phyloP scores from a whole-genome alignment of 2,329 filamentous ascomycete species.

The Endocalyx cinctus region DNA sequence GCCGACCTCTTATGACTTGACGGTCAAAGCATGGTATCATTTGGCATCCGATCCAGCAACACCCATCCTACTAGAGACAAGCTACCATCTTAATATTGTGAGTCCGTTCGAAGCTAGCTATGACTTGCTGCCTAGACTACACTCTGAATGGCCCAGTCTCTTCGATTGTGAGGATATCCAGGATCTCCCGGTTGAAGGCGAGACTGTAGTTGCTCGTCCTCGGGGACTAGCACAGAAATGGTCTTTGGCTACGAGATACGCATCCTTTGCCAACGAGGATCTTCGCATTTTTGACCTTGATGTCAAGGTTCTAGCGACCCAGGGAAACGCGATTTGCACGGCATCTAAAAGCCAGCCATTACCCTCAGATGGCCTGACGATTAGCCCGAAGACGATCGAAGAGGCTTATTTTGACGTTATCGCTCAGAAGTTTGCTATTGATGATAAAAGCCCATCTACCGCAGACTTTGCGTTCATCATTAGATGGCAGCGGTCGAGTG shows the following conservation, averaged over 20 bases:
- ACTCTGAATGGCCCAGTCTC: slow-evolving; percentile 82
- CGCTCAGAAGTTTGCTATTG: slow-evolving; percentile 71
- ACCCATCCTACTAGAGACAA: slow-evolving; percentile 68
- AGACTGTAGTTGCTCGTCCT: slow-evolving; percentile 20
- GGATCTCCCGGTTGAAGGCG: slow-evolving; percentile 28
- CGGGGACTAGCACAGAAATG: slow-evolving; percentile 74
- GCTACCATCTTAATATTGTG: slow-evolving; percentile 67
- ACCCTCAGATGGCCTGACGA: slow-evolving; percentile 39
- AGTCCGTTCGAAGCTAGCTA: slow-evolving; percentile 91
- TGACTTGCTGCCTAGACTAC: slow-evolving; percentile 74
- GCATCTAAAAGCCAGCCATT: slow-evolving; percentile 35
- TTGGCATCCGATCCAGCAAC: slow-evolving; percentile 76
- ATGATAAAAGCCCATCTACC: slow-evolving; percentile 72
- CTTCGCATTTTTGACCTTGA: slow-evolving; percentile 60
- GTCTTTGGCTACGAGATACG: slow-evolving; percentile 68
- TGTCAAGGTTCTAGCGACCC: slow-evolving; percentile 54
- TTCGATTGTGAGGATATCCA: slow-evolving; percentile 59
- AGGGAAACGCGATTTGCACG: slow-evolving; percentile 58
- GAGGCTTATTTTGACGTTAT: slow-evolving; percentile 70
- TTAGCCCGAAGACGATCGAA: slow-evolving; percentile 64
- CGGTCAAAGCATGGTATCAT: slow-evolving; percentile 71
- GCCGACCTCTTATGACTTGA: slow-evolving; percentile 60
- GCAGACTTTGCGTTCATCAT: slow-evolving; percentile 73
- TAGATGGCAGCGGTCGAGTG: slow-evolving; percentile 61
- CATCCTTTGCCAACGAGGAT: slow-evolving; percentile 73